These are phyloP conservation scores for Tephrocybe sp. DNA, from an alignment of 768 basidiomycete genomes.

Conservation along the genomic window DNA sequence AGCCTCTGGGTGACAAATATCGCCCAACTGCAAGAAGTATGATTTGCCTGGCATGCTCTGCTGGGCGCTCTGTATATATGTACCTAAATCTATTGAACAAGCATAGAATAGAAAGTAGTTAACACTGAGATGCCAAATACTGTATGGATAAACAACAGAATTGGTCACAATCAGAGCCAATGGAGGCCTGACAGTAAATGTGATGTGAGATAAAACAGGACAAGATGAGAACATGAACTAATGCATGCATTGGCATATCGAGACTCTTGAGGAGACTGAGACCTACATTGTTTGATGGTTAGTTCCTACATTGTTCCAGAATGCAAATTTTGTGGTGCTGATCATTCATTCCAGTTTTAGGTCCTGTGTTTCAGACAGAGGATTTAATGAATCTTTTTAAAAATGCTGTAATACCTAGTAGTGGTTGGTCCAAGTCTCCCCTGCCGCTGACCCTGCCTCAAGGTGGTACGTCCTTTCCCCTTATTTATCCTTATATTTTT, in stretches of 20 bases:
- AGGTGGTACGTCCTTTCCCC: conserved; percentile 35
- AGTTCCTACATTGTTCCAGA: too few relatives aligned
- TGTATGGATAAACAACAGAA: too few relatives aligned
- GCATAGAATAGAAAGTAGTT: too few relatives aligned
- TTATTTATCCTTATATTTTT: background rate
- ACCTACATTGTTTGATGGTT: conserved; percentile 83
- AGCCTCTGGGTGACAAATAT: conserved; percentile 9
- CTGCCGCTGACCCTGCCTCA: conserved; percentile 57
- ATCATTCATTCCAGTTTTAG: conserved; percentile 34
- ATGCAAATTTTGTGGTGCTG: too few relatives aligned
- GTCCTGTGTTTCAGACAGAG: conserved; percentile 87
- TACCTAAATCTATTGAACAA: background rate
- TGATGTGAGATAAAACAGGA: too few relatives aligned
- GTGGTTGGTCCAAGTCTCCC: conserved; percentile 52
- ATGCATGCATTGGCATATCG: too few relatives aligned
- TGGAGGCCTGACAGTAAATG: too few relatives aligned
- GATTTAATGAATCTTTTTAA: conserved; percentile 86
- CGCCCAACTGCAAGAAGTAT: background rate
- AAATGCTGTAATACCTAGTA: conserved; percentile 78
- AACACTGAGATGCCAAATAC: too few relatives aligned
- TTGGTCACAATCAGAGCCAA: too few relatives aligned
- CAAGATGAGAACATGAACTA: too few relatives aligned
- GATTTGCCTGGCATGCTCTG: background rate
- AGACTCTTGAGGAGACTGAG: too few relatives aligned
- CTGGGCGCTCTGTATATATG: background rate